Base-by-base conservation (phyloP, 176 grass and related monocot genomes). In the Eremochloa ophiuroides region DNA sequence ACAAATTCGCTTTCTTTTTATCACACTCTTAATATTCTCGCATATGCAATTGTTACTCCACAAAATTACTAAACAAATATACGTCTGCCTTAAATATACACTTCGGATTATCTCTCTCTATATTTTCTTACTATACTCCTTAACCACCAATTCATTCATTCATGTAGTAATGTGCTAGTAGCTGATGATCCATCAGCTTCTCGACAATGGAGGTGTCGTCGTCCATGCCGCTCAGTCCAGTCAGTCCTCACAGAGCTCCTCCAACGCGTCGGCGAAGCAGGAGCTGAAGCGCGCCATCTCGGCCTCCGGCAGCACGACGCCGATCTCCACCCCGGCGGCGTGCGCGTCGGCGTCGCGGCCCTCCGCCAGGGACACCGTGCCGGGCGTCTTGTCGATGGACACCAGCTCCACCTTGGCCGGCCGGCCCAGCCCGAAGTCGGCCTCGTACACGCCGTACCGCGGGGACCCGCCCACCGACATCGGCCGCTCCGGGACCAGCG, bases 401-500 rank as follows among this genome's bases (percentile, higher is more conserved):
- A 88, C 59, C 71, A 95, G 81, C 88, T 99, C 96, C 26, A 99
- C 96, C 78, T 95, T 99, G 48, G 4, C 40, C 8, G 93, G 96
- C 66, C 60, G 76, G 3, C 95, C 92, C 8, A 85, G 83, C 5
- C 96, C 96, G 25, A 99, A 95, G 65, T 99, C 91, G 6, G 85
- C 78, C 4, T 81, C 96, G 81, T 99, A 99, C 46, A 95, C 88
- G 71, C 79, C 73, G 76, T 93, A 99, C 79, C 88, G 62, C 8
- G 96, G 96, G 17, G 96, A 99, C 11, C 96, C 96, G 53, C 90
- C 96, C 6, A 99, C 76, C 3, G 96, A 99, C 96, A 99, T 99
- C 8, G 96, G 96, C 29, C 82, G 88, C 16, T 89, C 66, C 0
- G 91, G 88, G 39, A 93, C 62, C 43, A 99, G 66, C 4, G 96